phyloP scores from a whole-genome alignment of 2,329 filamentous ascomycete genomes.

The Epichloe festucae region DNA sequence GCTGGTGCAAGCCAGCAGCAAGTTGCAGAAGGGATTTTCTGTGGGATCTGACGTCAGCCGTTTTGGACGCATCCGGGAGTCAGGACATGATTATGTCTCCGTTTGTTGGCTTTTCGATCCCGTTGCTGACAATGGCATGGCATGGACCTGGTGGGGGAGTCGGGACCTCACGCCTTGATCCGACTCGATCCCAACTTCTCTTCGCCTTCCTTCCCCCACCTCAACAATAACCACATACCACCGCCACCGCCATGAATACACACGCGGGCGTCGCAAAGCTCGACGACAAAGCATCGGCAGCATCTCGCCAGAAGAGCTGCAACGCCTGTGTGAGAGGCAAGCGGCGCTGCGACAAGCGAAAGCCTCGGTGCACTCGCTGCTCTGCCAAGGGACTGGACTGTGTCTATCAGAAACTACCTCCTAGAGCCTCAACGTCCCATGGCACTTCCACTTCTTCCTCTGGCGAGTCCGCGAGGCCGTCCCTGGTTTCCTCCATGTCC shows the following conservation, averaged over 20 bases:
- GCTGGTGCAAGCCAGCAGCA: too few relatives aligned
- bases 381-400: constrained; percentile 28
- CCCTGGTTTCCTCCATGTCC: neutral
- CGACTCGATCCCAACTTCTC: neutral
- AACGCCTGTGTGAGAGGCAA: constrained; percentile 35
- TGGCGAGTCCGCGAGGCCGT: constrained; percentile 8
- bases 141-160: too few relatives aligned
- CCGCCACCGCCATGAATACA: neutral
- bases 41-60: too few relatives aligned
- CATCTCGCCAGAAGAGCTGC: constrained; percentile 38
- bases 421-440: constrained; percentile 5
- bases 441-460: constrained; percentile 7
- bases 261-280: constrained; percentile 13
- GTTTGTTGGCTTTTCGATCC: too few relatives aligned
- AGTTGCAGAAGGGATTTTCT: too few relatives aligned
- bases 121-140: too few relatives aligned
- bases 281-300: constrained; percentile 17
- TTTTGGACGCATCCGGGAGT: too few relatives aligned
- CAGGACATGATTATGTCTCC: too few relatives aligned
- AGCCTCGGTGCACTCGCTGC: constrained; percentile 30
- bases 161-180: neutral
- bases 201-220: neutral
- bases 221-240: neutral
- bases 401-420: constrained; percentile 26
- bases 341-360: constrained; percentile 33